Percentiles rank a stretch among this genome's conserved stretches.
These are phyloP conservation scores for Vitis rupestris DNA, from an alignment of 164 flowering plant species.

Conservation along the genomic window DNA sequence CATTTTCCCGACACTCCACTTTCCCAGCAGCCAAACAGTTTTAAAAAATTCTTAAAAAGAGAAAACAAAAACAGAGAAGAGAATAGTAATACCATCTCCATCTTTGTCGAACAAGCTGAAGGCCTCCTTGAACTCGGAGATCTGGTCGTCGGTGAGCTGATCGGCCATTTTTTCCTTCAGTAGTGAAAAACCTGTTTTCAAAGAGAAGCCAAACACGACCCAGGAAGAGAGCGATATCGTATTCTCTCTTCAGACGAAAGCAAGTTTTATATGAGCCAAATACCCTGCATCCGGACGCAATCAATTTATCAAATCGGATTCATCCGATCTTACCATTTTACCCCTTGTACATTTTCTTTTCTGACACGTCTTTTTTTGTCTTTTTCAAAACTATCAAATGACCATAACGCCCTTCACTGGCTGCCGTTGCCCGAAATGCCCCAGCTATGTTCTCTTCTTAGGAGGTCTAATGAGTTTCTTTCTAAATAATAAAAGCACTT, in stretches of 20 bases:
- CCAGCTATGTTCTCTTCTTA: too few relatives aligned
- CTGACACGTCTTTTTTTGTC: neutral
- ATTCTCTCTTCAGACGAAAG: neutral
- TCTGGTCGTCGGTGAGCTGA: constrained; percentile 23
- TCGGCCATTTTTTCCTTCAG: constrained; percentile 9
- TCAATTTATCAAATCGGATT: neutral
- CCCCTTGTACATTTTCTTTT: neutral
- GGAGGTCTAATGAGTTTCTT: too few relatives aligned
- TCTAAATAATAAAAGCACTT: too few relatives aligned
- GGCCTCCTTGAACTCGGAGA: constrained; percentile 22
- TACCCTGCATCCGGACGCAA: neutral
- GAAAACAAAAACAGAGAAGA: neutral
- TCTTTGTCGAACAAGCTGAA: constrained; percentile 24
- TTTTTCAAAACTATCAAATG: neutral
- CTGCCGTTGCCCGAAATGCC: neutral
- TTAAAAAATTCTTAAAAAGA: neutral
- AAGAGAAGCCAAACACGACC: neutral
- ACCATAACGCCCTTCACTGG: neutral
- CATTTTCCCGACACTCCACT: neutral
- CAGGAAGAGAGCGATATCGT: neutral
- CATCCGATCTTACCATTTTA: neutral
- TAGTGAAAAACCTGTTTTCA: neutral
- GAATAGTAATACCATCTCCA: constrained; percentile 10
- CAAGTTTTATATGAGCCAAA: neutral
- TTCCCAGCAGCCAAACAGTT: neutral